A percentile compares a stretch with the other conserved stretches of the same genome.
Evolutionary conservation across 257 asterid genomes (phyloP).

Genomic region (Capsicum baccatum): DNA sequence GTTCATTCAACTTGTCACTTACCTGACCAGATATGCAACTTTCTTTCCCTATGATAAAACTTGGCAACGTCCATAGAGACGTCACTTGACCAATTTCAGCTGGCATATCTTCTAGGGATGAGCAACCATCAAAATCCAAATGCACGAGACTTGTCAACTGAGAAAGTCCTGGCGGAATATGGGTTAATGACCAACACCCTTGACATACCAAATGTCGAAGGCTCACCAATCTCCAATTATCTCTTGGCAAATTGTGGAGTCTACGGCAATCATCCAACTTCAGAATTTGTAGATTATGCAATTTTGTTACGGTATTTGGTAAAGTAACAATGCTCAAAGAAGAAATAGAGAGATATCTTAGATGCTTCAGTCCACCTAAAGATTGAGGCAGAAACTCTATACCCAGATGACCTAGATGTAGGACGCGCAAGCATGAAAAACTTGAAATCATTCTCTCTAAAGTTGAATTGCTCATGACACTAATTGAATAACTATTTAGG

Average conservation of each 20-base stretch:
- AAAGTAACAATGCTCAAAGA: not conserved
- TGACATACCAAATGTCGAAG: not conserved
- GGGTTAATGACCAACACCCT: not conserved
- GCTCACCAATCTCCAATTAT: slow-evolving; percentile 16
- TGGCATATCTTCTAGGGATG: not conserved
- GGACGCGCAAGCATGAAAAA: not conserved
- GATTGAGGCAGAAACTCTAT: not conserved
- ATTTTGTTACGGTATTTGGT: slow-evolving; percentile 21
- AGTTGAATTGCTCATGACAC: not conserved
- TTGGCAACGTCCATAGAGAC: not conserved
- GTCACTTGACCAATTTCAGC: slow-evolving; percentile 28
- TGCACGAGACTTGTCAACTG: not conserved
- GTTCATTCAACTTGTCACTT: not conserved
- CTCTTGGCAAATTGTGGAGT: slow-evolving; percentile 4
- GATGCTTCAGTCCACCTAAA: slow-evolving; percentile 21
- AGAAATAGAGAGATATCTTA: not conserved
- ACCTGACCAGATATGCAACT: slow-evolving; percentile 3
- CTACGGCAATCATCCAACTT: not conserved
- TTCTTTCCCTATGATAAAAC: not conserved
- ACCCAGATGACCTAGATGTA: not conserved
- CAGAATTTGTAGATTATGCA: slow-evolving; percentile 19
- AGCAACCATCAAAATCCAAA: not conserved
- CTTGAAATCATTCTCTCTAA: slow-evolving; percentile 2
- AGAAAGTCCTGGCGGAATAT: slow-evolving; percentile 23
- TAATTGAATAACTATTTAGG: too few relatives aligned